These are phyloP conservation scores for Dillenia turbinata DNA, from an alignment of 164 flowering plant genomes.

Conservation along the genomic window DNA sequence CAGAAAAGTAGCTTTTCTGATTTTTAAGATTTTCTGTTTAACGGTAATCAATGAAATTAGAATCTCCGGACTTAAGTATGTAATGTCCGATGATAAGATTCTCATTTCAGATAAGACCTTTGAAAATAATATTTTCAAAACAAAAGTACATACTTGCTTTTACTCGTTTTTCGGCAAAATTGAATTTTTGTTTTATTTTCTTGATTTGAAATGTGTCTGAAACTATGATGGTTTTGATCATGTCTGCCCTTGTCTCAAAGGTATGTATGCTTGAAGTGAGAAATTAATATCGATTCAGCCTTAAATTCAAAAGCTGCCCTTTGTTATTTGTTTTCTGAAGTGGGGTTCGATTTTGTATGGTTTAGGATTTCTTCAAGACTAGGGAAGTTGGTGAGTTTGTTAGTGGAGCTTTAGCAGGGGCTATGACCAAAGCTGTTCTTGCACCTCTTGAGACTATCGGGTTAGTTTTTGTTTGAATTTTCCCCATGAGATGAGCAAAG, in stretches of 20 bases:
- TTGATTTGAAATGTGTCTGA: too few species aligned
- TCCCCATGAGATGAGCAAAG: neutral
- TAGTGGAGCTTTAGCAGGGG: conserved; percentile 98
- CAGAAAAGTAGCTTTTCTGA: neutral
- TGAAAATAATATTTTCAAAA: too few species aligned
- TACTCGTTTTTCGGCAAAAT: too few species aligned
- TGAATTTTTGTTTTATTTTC: too few species aligned
- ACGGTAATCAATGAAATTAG: neutral
- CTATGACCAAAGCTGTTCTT: conserved; percentile 96
- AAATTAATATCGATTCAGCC: neutral
- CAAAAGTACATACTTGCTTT: neutral
- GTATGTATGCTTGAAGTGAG: neutral
- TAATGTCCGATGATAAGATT: too few species aligned
- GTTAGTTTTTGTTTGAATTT: conserved; percentile 26
- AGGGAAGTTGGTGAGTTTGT: conserved; percentile 93
- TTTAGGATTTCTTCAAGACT: conserved; percentile 55
- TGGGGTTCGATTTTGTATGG: conserved; percentile 5
- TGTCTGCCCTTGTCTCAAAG: neutral
- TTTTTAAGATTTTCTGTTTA: neutral
- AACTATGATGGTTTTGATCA: neutral
- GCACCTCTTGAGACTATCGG: conserved; percentile 98
- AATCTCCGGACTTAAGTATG: neutral
- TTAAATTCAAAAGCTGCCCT: neutral
- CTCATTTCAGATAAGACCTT: too few species aligned
- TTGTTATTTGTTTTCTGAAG: too few species aligned